Conservation (phyloP, 805 yeast species). For the Wickerhamiella galacta region DNA sequence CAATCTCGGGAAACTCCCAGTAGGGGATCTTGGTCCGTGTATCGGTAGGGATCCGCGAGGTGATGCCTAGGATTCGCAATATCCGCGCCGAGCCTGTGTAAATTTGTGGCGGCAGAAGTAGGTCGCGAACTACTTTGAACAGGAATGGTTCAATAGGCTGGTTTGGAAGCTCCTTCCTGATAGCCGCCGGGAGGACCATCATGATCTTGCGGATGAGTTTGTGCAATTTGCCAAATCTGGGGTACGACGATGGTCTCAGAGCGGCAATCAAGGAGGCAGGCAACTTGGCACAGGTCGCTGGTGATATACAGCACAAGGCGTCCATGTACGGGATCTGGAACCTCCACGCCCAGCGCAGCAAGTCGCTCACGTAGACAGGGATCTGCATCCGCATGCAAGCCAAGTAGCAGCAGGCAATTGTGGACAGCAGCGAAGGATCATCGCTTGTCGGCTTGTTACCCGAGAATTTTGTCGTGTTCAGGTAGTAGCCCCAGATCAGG, state of each 20-base stretch:
- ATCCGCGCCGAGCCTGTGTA: slow-evolving; percentile 23
- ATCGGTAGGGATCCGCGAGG: not conserved
- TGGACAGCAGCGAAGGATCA: not conserved
- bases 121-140: slow-evolving; percentile 27
- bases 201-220: no score
- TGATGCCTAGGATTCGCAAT: slow-evolving; percentile 8
- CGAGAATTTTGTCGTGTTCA: slow-evolving; percentile 1
- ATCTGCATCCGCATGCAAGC: not conserved
- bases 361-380: not conserved
- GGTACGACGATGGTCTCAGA: no score
- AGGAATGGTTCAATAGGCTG: slow-evolving; percentile 26
- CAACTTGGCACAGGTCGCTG: not conserved
- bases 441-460: not conserved
- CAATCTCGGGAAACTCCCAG: no score
- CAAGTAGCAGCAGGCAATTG: not conserved
- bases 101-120: slow-evolving; percentile 36
- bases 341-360: not conserved
- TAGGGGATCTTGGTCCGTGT: slow-evolving; percentile 1
- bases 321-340: not conserved
- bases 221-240: no score
- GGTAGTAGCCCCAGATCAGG: slow-evolving; percentile 7
- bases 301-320: not conserved
- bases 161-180: no score
- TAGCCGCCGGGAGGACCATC: no score
- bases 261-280: no score